Conservation (phyloP, 2,329 filamentous ascomycete genomes). For the Fusarium ramigenum region DNA sequence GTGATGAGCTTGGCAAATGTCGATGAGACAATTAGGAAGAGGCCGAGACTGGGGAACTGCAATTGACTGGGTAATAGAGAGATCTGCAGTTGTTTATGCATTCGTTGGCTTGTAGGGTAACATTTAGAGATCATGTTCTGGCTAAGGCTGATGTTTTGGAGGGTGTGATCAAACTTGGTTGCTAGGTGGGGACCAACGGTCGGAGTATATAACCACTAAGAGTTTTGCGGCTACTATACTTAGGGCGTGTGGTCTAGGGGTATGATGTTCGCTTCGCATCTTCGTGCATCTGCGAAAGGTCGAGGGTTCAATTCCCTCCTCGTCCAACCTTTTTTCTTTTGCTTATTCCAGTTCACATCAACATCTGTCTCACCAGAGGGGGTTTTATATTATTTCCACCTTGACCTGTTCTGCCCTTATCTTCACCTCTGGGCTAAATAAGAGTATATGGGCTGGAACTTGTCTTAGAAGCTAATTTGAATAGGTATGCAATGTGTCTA, state of each 20-base stretch:
- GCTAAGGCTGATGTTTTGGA: neutral
- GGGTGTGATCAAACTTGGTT: no score
- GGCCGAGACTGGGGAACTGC: neutral
- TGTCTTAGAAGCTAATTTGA: no score
- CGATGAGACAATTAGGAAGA: neutral
- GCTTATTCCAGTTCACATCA: no score
- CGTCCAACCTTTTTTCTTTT: neutral
- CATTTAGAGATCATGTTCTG: neutral
- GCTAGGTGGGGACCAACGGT: accelerated
- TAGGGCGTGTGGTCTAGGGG: slow-evolving; percentile 25
- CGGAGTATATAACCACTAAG: accelerated
- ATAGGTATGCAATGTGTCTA: no score
- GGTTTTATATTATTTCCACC: no score
- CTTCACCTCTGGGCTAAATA: neutral
- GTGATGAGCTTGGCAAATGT: neutral
- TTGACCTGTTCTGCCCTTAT: neutral
- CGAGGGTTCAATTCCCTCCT: slow-evolving; percentile 26
- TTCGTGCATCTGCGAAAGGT: slow-evolving; percentile 14
- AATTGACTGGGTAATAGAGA: neutral
- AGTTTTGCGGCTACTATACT: neutral
- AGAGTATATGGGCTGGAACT: no score
- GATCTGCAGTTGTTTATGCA: neutral
- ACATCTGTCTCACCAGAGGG: no score
- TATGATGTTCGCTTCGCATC: slow-evolving; percentile 27
- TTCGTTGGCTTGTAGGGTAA: neutral